Conservation (phyloP, 2,329 filamentous ascomycete species). For the Apiospora aurea region DNA sequence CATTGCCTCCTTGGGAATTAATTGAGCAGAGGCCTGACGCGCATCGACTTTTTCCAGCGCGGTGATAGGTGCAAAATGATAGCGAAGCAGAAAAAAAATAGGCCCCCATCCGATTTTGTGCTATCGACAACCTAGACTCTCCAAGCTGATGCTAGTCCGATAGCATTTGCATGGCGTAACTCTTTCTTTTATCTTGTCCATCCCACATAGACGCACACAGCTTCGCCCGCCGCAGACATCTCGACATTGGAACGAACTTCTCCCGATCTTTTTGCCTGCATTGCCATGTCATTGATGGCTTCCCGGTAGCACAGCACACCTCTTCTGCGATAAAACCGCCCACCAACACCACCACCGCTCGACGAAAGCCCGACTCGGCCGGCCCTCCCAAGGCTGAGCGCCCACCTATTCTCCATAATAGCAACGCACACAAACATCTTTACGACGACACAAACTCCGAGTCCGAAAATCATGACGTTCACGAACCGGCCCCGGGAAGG, state of each 20-base stretch:
- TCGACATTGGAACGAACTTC: neutral
- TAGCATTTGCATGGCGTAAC: neutral
- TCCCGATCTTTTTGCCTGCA: neutral
- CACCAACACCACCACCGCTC: neutral
- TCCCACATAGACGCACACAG: neutral
- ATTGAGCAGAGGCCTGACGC: slow-evolving; percentile 16
- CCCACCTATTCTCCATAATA: neutral
- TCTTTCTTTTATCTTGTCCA: neutral
- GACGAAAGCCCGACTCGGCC: neutral
- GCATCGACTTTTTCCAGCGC: slow-evolving; percentile 18
- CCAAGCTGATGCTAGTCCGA: neutral
- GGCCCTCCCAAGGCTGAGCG: slow-evolving; percentile 2
- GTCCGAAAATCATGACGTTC: slow-evolving; percentile 32
- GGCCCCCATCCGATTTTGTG: slow-evolving; percentile 9
- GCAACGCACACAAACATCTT: neutral
- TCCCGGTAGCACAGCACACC: neutral
- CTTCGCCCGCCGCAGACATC: neutral
- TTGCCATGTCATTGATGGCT: slow-evolving; percentile 15
- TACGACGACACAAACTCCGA: neutral
- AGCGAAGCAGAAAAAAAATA: neutral
- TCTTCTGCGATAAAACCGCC: neutral
- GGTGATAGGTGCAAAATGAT: slow-evolving; percentile 1
- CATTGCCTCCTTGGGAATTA: slow-evolving; percentile 15
- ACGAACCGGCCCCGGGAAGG: slow-evolving; percentile 33
- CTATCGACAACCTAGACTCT: neutral